Evolutionary conservation across 106 monocot species (phyloP), one percentile per base, ranked within the genome.

Genomic region (Allium sativum): DNA sequence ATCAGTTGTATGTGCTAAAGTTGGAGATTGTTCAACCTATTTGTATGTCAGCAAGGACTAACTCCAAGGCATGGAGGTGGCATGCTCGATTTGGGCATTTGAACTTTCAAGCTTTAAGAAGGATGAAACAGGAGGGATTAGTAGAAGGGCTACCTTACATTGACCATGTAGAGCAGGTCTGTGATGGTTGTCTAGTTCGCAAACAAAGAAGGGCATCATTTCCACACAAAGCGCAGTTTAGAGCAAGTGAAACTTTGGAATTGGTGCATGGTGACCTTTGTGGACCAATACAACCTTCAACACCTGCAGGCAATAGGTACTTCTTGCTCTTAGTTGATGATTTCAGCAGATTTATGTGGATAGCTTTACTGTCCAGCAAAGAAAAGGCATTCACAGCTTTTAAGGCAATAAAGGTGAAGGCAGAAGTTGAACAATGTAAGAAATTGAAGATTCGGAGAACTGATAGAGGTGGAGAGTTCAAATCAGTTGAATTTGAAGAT

Each of bases 401-500:
- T 21, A 69, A 69, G 57, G 9, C 17, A 7, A 12, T 69, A 7
- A 58, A 45, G 20, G 69, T 57, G 9, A 21, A 19, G 1, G 69
- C 47, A 22, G 69, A 69, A 15, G 45, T 43, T 2, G 58, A 69
- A 21, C 10, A 10, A 11, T 12, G 20, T 16, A 7, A 9, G 9
- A 56, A 56, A 18, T 8, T 56, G 14, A 56, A 56, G 17, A 18
- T 11, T 13, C 14, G 68, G 0, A 12, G 69, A 18, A 55, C 63
- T 12, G 75, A 75, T 46, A 40, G 68, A 2, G 48, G 48, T 48
- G 74, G 74, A 12, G 73, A 67, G 7, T 74, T 74, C 18, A 9
- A 2, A 4, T 0, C 6, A 4, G 10, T 9, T 12, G 21, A 57
- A 13, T 57, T 57, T 15, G 40, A 7, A 7, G 8, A 7, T 8